Evolutionary conservation across 371 early-diverging fungal species (phyloP).

Genomic region (Mucor racemosus): DNA sequence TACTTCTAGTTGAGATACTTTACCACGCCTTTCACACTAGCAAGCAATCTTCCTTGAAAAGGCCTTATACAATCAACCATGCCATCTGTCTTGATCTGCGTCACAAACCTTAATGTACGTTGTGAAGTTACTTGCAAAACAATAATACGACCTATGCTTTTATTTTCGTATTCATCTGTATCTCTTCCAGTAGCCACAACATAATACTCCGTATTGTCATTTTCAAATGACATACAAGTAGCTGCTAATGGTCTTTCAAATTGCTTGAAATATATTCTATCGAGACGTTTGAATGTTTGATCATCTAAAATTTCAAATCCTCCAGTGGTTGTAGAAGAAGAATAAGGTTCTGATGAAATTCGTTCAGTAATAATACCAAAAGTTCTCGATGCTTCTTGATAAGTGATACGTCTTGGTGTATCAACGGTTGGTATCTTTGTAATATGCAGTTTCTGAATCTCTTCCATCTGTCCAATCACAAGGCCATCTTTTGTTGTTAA

Average conservation of each 20-base stretch:
- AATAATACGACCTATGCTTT: slow-evolving; percentile 60
- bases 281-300: slow-evolving; percentile 71
- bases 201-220: slow-evolving; percentile 51
- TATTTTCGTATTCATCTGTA: slow-evolving; percentile 56
- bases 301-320: slow-evolving; percentile 74
- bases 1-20: neutral
- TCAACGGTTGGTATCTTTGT: slow-evolving; percentile 74
- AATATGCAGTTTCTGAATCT: slow-evolving; percentile 89
- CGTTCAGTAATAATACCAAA: slow-evolving; percentile 69
- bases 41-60: slow-evolving; percentile 58
- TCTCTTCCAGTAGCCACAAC: slow-evolving; percentile 67
- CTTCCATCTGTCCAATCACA: slow-evolving; percentile 82
- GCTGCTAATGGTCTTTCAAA: slow-evolving; percentile 52
- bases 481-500: slow-evolving; percentile 70
- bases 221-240: slow-evolving; percentile 40
- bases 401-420: slow-evolving; percentile 74
- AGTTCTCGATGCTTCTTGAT: slow-evolving; percentile 60
- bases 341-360: slow-evolving; percentile 32
- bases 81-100: slow-evolving; percentile 50
- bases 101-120: slow-evolving; percentile 51
- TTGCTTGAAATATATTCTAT: slow-evolving; percentile 49
- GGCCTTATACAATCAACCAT: slow-evolving; percentile 55
- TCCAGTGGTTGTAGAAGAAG: slow-evolving; percentile 40
- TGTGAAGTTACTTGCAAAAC: slow-evolving; percentile 54
- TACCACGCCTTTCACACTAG: slow-evolving; percentile 61